These are phyloP conservation scores for Boeremia exigua DNA, from an alignment of 2,329 filamentous ascomycete genomes.

Conservation along the genomic window DNA sequence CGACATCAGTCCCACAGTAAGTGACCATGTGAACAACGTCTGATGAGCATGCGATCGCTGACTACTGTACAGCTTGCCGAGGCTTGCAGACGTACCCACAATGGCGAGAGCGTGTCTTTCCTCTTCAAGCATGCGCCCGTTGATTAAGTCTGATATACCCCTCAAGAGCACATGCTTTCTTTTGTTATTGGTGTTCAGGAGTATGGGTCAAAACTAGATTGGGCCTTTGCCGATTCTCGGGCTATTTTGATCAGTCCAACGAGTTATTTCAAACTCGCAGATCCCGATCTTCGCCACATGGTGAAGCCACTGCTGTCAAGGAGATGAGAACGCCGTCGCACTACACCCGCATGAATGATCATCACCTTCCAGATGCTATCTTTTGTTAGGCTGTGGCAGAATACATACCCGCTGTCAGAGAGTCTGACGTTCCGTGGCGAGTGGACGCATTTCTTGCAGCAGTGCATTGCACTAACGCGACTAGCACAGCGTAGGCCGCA, in stretches of 20 bases:
- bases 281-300: slow-evolving; percentile 13
- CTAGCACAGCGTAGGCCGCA: slow-evolving; percentile 16
- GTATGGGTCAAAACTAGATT: slow-evolving; percentile 16
- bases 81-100: slow-evolving; percentile 75
- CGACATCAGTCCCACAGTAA: slow-evolving; percentile 81
- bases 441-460: slow-evolving; percentile 7
- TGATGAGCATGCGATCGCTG: slow-evolving; percentile 8
- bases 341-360: slow-evolving; percentile 23
- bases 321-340: slow-evolving; percentile 17
- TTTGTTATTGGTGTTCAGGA: slow-evolving; percentile 27
- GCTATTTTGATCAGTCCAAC: slow-evolving; percentile 11
- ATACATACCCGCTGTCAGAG: slow-evolving; percentile 29
- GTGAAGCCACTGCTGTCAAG: slow-evolving; percentile 23
- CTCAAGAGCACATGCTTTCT: slow-evolving; percentile 14
- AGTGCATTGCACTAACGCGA: slow-evolving; percentile 18
- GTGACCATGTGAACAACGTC: slow-evolving; percentile 25
- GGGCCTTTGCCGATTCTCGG: slow-evolving; percentile 7
- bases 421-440: slow-evolving; percentile 21
- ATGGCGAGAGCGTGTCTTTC: slow-evolving; percentile 72
- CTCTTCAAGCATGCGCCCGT: slow-evolving; percentile 71
- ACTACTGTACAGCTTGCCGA: slow-evolving; percentile 62
- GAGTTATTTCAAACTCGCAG: slow-evolving; percentile 8
- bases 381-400: slow-evolving; percentile 21
- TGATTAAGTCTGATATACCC: slow-evolving; percentile 36
- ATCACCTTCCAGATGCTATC: slow-evolving; percentile 10